Percentiles rank a stretch among this genome's conserved stretches.
Evolutionary conservation across 2,329 filamentous ascomycete genomes (phyloP).

Genomic region (Aspergillus candidus): DNA sequence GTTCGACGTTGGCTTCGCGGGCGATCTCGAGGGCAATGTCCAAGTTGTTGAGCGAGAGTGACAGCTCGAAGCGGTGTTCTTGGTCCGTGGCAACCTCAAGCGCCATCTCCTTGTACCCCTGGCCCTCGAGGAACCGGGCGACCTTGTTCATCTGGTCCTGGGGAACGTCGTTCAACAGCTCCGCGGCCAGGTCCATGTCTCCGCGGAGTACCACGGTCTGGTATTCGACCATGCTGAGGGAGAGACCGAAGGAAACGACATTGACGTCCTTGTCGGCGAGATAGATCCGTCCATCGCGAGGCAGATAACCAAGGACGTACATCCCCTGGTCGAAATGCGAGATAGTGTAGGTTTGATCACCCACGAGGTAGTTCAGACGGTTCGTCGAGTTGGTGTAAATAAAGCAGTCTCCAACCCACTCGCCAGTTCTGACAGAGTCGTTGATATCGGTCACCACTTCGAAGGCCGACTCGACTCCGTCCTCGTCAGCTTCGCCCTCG

Average conservation of each 20-base stretch:
- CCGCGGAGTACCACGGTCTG: conserved; percentile 91
- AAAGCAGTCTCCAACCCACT: conserved; percentile 98
- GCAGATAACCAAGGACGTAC: conserved; percentile 93
- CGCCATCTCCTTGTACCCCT: conserved; percentile 93
- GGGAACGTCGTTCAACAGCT: conserved; percentile 77
- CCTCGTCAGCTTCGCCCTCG: conserved; percentile 73
- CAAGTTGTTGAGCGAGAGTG: conserved; percentile 74
- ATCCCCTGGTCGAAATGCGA: conserved; percentile 93
- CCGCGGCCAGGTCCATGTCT: conserved; percentile 84
- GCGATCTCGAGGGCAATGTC: conserved; percentile 82
- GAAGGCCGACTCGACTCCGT: conserved; percentile 92
- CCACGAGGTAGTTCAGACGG: conserved; percentile 93
- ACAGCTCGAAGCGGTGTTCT: conserved; percentile 94
- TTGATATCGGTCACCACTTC: conserved; percentile 94
- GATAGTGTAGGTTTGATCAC: conserved; percentile 95
- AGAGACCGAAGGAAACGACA: conserved; percentile 84
- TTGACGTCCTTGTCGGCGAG: conserved; percentile 92
- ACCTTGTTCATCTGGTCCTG: conserved; percentile 97
- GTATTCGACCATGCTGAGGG: conserved; percentile 89
- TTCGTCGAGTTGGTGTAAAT: conserved; percentile 98
- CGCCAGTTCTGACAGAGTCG: conserved; percentile 85
- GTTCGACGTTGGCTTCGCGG: conserved; percentile 75
- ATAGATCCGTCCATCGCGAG: conserved; percentile 91
- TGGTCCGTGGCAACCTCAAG: conserved; percentile 89
- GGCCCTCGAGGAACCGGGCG: conserved; percentile 91